Evolutionary conservation across 768 basidiomycete genomes (phyloP).

Genomic region (Epithele typhae): DNA sequence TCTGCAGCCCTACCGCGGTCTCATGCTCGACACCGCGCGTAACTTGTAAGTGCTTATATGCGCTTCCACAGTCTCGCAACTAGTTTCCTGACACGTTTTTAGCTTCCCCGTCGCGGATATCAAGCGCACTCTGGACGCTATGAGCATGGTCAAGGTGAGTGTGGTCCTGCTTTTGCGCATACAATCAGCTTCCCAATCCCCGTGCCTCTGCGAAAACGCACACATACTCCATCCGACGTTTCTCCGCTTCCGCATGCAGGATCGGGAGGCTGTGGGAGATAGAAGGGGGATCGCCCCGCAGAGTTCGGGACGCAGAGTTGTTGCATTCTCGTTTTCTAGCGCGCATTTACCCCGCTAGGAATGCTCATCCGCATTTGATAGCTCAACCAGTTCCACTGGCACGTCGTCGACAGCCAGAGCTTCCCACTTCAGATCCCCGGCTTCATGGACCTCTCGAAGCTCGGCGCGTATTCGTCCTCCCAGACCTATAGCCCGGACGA

Average conservation of each 20-base stretch:
- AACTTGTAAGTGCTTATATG: slow-evolving; percentile 60
- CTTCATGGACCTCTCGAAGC: slow-evolving; percentile 32
- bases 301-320: no score
- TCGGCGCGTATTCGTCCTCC: slow-evolving; percentile 40
- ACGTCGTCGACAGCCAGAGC: slow-evolving; percentile 46
- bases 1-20: slow-evolving; percentile 63
- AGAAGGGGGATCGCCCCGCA: no score
- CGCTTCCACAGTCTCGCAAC: no score
- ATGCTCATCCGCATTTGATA: no score
- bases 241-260: no score
- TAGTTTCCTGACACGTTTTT: background rate
- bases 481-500: slow-evolving; percentile 34
- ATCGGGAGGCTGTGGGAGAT: no score
- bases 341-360: no score
- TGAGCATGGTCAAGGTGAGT: slow-evolving; percentile 41
- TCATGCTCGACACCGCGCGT: slow-evolving; percentile 78
- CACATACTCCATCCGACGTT: no score
- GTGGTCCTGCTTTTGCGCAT: no score
- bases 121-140: slow-evolving; percentile 66
- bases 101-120: slow-evolving; percentile 65
- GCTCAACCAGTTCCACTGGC: slow-evolving; percentile 47
- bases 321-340: no score
- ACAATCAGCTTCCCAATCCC: no score
- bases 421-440: slow-evolving; percentile 42
- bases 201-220: no score